Conservation (phyloP, 129 eudicot genomes). For the Oenanthe sinensis region DNA sequence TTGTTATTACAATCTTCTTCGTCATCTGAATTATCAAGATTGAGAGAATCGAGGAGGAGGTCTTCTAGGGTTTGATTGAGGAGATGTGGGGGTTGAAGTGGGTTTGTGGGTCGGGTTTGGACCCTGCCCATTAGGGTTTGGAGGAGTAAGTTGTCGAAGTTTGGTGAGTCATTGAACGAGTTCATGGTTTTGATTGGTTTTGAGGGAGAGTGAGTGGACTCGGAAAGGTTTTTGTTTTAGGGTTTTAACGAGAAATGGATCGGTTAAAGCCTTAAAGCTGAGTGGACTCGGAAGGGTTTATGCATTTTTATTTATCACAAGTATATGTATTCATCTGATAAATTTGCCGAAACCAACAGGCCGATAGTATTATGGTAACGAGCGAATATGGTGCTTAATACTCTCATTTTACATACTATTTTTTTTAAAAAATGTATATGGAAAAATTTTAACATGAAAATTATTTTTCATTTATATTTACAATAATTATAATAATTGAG, state of each 20-base stretch:
- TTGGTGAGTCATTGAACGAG: background rate
- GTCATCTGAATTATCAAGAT: background rate
- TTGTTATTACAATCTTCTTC: background rate
- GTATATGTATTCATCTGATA: too few relatives aligned
- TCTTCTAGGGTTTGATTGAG: constrained; percentile 3
- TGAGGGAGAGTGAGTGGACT: background rate
- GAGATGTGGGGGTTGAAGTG: background rate
- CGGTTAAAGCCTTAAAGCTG: too few relatives aligned
- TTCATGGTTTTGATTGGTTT: background rate
- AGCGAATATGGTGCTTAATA: too few relatives aligned
- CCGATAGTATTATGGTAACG: too few relatives aligned
- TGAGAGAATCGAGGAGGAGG: constrained; percentile 9
- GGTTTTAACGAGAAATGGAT: background rate
- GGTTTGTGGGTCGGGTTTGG: background rate
- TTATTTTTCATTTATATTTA: too few relatives aligned
- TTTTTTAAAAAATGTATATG: too few relatives aligned
- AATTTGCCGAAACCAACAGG: too few relatives aligned
- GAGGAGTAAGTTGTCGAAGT: background rate
- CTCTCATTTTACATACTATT: too few relatives aligned
- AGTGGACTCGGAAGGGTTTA: background rate
- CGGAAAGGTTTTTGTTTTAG: background rate
- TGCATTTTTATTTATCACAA: background rate
- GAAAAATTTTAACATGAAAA: too few relatives aligned
- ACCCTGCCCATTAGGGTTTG: background rate
- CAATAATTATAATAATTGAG: too few relatives aligned